Conservation (phyloP, 2,329 filamentous ascomycete species). For the Fusarium hostae region DNA sequence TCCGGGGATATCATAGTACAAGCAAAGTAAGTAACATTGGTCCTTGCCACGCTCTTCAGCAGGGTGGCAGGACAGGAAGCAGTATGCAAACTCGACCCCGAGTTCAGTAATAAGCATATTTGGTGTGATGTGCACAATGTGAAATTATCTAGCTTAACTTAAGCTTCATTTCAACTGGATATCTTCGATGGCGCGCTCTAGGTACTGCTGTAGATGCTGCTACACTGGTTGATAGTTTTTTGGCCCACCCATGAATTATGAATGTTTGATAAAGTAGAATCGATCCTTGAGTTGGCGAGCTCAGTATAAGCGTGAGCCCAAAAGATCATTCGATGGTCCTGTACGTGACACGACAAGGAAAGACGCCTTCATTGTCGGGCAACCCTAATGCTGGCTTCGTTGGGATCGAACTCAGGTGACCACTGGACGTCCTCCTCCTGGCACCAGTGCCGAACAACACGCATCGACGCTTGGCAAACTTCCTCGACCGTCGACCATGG, state of each 20-base stretch:
- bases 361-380: constrained; percentile 10
- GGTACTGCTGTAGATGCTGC: neutral
- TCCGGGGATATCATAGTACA: constrained; percentile 40
- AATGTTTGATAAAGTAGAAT: neutral
- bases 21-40: constrained; percentile 23
- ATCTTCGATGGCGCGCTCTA: neutral
- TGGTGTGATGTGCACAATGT: neutral
- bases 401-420: constrained; percentile 52
- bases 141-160: neutral
- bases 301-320: constrained; percentile 4
- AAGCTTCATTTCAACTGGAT: neutral
- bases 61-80: constrained; percentile 3
- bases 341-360: neutral
- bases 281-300: constrained; percentile 1
- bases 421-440: constrained; percentile 59
- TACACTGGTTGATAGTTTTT: neutral
- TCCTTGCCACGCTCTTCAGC: constrained; percentile 4
- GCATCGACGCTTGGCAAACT: constrained; percentile 52
- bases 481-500: constrained; percentile 60
- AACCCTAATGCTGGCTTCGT: constrained; percentile 36
- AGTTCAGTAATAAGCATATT: constrained; percentile 1
- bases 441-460: constrained; percentile 57
- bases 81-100: neutral
- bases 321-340: neutral
- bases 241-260: neutral